Percentiles rank a stretch among this genome's conserved stretches.
Conservation (phyloP, 192 early-diverging fungal species). For the Coemansia aciculifera region DNA sequence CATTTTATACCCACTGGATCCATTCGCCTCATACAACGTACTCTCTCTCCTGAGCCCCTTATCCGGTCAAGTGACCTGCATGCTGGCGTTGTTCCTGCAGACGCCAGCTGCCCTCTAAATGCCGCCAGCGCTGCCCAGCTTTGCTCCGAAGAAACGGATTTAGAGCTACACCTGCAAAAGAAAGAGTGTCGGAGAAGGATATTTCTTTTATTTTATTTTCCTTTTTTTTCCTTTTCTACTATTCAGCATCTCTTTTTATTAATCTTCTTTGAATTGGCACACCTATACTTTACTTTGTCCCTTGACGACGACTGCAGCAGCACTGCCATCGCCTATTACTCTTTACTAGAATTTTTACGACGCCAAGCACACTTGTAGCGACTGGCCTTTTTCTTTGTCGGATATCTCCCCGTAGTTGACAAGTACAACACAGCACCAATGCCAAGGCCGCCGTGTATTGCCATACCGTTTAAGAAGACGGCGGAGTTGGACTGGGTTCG, state of each 20-base stretch:
- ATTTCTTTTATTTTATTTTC: neutral
- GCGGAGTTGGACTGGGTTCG: slow-evolving; percentile 89
- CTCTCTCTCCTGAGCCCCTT: slow-evolving; percentile 1
- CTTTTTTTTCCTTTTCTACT: neutral
- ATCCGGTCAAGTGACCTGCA: slow-evolving; percentile 27
- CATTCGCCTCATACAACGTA: too few species aligned
- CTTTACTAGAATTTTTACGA: neutral
- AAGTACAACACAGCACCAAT: slow-evolving; percentile 14
- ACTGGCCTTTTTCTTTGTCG: neutral
- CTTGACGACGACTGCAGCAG: neutral
- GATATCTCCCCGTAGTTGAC: neutral
- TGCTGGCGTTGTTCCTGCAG: neutral
- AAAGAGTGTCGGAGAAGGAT: neutral
- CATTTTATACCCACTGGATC: neutral
- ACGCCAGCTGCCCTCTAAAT: neutral
- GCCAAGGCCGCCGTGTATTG: slow-evolving; percentile 49
- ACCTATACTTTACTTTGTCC: neutral
- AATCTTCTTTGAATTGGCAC: neutral
- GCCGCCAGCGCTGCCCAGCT: neutral
- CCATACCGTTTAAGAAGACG: slow-evolving; percentile 77
- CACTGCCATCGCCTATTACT: neutral
- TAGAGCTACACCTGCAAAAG: neutral
- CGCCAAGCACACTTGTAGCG: neutral
- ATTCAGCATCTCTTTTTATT: neutral
- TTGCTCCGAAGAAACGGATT: neutral